phyloP scores from a whole-genome alignment of 768 basidiomycete genomes.

The Tephrocybe sp. region DNA sequence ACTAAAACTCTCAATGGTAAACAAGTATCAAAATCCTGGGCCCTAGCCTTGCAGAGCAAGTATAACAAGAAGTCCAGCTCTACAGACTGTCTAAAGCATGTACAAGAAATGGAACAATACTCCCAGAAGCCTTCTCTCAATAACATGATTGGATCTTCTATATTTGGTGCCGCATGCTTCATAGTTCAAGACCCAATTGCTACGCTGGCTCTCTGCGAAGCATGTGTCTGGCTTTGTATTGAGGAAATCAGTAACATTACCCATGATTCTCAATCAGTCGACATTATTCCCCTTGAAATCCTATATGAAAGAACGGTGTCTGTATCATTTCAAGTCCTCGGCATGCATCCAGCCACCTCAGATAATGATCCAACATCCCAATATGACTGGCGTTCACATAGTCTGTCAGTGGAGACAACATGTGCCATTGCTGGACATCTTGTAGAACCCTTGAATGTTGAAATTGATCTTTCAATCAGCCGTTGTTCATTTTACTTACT shows the following conservation, averaged over 20 bases:
- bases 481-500: conserved; percentile 4
- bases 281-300: conserved; percentile 8
- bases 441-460: conserved; percentile 16
- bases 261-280: conserved; percentile 8
- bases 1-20: no score
- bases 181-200: conserved; percentile 15
- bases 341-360: conserved; percentile 14
- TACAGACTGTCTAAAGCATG: conserved; percentile 2
- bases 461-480: conserved; percentile 3
- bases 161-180: neutral
- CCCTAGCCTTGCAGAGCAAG: neutral
- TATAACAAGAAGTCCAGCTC: conserved; percentile 2
- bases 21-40: neutral
- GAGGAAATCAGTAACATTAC: conserved; percentile 4
- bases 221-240: conserved; percentile 13
- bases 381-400: conserved; percentile 19
- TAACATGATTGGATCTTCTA: neutral
- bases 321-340: conserved; percentile 17
- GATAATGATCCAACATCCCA: conserved; percentile 16
- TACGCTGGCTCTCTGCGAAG: conserved; percentile 12
- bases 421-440: conserved; percentile 15
- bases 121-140: neutral
- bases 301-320: conserved; percentile 8
- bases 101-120: conserved; percentile 3
- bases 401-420: conserved; percentile 6